phyloP scores from a whole-genome alignment of 768 basidiomycete species.

The Pulveroboletus sp. region DNA sequence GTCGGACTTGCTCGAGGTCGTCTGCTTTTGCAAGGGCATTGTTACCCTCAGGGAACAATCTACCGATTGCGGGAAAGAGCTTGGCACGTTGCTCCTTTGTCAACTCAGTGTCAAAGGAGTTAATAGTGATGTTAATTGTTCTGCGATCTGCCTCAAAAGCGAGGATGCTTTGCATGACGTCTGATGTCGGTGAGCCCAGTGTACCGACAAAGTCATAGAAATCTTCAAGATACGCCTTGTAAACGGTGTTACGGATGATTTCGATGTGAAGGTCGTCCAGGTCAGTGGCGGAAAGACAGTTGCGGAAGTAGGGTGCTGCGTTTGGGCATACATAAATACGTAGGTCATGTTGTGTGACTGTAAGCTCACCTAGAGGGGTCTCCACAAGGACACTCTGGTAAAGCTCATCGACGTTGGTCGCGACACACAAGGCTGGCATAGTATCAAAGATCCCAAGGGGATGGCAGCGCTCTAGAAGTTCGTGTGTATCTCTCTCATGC shows the following conservation, averaged over 20 bases:
- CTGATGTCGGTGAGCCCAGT: conserved; percentile 81
- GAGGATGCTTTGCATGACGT: conserved; percentile 90
- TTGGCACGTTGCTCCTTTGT: conserved; percentile 92
- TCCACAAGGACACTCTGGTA: conserved; percentile 97
- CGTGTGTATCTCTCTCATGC: conserved; percentile 96
- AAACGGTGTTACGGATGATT: conserved; percentile 98
- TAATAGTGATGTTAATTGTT: conserved; percentile 98
- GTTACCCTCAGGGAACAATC: conserved; percentile 94
- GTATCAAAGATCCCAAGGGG: conserved; percentile 97
- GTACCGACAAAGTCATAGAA: conserved; percentile 83
- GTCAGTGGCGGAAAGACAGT: conserved; percentile 92
- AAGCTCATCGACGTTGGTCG: conserved; percentile 97
- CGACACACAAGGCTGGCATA: conserved; percentile 98
- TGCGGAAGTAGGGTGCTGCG: conserved; percentile 91
- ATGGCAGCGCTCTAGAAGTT: conserved; percentile 94
- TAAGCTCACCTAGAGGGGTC: conserved; percentile 83
- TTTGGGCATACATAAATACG: neutral
- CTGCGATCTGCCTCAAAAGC: conserved; percentile 96
- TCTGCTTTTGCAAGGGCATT: conserved; percentile 92
- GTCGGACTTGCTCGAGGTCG: conserved; percentile 90
- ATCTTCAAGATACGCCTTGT: conserved; percentile 98
- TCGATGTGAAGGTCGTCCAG: conserved; percentile 99
- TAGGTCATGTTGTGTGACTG: neutral
- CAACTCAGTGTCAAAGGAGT: conserved; percentile 95
- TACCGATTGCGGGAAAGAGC: conserved; percentile 91